phyloP scores from a whole-genome alignment of 2,329 filamentous ascomycete species.

The Arachnomyces sp. region DNA sequence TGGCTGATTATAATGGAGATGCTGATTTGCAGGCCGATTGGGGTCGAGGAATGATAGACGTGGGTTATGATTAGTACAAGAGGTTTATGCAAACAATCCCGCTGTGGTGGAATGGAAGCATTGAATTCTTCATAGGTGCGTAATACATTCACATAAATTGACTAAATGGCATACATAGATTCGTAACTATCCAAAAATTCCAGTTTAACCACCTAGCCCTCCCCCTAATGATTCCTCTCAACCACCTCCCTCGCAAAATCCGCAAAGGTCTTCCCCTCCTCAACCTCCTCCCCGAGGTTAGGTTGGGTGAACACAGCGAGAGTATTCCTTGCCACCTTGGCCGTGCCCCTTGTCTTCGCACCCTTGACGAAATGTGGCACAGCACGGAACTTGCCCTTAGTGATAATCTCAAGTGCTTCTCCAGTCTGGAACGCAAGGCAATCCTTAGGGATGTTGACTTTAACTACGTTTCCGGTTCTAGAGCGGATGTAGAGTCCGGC shows the following conservation, averaged over 20 bases:
- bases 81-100: too few relatives aligned
- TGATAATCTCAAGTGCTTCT: slow-evolving; percentile 84
- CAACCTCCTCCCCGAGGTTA: slow-evolving; percentile 66
- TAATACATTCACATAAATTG: too few relatives aligned
- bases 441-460: slow-evolving; percentile 83
- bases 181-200: neutral
- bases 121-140: too few relatives aligned
- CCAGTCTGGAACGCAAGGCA: slow-evolving; percentile 95
- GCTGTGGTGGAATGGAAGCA: too few relatives aligned
- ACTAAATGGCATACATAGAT: slow-evolving; percentile 9
- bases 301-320: slow-evolving; percentile 96
- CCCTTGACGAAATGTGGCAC: slow-evolving; percentile 94
- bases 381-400: slow-evolving; percentile 80
- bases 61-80: too few relatives aligned
- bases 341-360: slow-evolving; percentile 48
- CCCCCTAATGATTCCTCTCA: slow-evolving; percentile 55
- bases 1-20: too few relatives aligned
- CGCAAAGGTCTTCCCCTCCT: slow-evolving; percentile 64
- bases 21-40: too few relatives aligned
- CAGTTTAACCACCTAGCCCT: neutral
- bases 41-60: too few relatives aligned
- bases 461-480: slow-evolving; percentile 70
- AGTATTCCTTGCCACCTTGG: slow-evolving; percentile 65
- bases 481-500: slow-evolving; percentile 93
- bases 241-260: slow-evolving; percentile 73